A percentile compares a stretch with the other conserved stretches of the same genome.
Evolutionary conservation across 2,329 filamentous ascomycete species (phyloP).

Genomic region (Sordariomycetes sp.): DNA sequence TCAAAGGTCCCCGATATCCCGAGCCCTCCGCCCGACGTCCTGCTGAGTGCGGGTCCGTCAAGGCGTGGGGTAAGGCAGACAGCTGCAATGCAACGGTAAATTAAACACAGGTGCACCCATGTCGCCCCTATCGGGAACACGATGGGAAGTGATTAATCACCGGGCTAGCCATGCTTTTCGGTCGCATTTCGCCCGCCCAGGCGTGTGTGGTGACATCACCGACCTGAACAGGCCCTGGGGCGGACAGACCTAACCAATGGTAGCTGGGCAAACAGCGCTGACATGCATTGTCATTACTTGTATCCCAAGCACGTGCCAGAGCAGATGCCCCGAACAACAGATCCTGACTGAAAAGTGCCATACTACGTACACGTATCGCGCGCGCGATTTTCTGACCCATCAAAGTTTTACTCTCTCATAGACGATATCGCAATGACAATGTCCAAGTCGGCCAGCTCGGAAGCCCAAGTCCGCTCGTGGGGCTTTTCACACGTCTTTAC

Average conservation of each 20-base stretch:
- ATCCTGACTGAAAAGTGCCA: too few species aligned
- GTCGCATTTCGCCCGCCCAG: background rate
- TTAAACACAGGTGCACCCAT: background rate
- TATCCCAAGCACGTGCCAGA: too few species aligned
- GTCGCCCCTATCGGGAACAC: background rate
- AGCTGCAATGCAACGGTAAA: background rate
- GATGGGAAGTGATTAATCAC: background rate
- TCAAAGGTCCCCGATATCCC: background rate
- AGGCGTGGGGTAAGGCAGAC: background rate
- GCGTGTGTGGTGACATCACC: background rate
- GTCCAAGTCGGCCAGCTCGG: slow-evolving; percentile 14
- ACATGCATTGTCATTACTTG: too few species aligned
- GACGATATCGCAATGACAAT: background rate
- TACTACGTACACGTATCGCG: too few species aligned
- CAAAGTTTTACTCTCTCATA: too few species aligned
- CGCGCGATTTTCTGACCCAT: too few species aligned
- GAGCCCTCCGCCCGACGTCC: background rate
- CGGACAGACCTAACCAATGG: too few species aligned
- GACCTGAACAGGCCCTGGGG: background rate
- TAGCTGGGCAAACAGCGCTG: too few species aligned
- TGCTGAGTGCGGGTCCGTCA: background rate
- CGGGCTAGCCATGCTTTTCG: background rate
- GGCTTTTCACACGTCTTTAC: slow-evolving; percentile 61
- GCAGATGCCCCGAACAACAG: too few species aligned
- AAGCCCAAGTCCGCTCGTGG: slow-evolving; percentile 56